A percentile compares a stretch with the other conserved stretches of the same genome.
Conservation (phyloP, 805 yeast species). For the Metschnikowia rubicola region DNA sequence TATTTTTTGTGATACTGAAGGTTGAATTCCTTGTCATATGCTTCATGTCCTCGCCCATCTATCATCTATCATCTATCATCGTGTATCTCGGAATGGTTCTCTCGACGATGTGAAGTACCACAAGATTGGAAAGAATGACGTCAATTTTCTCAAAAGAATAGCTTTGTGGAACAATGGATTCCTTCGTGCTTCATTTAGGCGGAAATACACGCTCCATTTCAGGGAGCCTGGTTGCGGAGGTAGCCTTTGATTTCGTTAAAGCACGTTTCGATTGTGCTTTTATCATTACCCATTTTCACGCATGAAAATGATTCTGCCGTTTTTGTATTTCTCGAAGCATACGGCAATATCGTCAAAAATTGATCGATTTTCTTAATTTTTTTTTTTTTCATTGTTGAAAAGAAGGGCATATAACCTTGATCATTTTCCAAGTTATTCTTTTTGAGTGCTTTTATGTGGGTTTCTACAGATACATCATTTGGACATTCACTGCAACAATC, state of each 20-base stretch:
- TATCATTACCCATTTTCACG: conserved; percentile 74
- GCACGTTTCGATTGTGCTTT: conserved; percentile 74
- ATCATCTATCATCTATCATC: conserved; percentile 42
- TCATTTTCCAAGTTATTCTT: no score
- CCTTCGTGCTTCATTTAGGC: conserved; percentile 4
- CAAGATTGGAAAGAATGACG: conserved; percentile 67
- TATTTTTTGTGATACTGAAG: conserved; percentile 69
- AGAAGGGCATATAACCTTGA: no score
- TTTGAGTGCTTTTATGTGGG: no score
- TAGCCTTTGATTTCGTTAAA: conserved; percentile 57
- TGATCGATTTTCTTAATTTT: no score
- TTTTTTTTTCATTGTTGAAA: no score
- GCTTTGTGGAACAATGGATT: conserved; percentile 29
- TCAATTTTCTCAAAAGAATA: conserved; percentile 49
- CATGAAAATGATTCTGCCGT: conserved; percentile 52
- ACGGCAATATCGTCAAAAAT: no score
- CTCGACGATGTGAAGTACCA: conserved; percentile 50
- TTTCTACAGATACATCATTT: no score
- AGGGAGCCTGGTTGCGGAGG: conserved; percentile 82
- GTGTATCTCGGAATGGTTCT: conserved; percentile 45
- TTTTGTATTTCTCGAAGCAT: no score
- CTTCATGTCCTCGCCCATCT: conserved; percentile 56
- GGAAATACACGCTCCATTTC: conserved; percentile 29
- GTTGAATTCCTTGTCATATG: conserved; percentile 58
- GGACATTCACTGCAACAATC: no score